Evolutionary conservation across 2,329 filamentous ascomycete species (phyloP), one percentile per base, ranked within the genome.

Genomic region (Leptographium procerum): DNA sequence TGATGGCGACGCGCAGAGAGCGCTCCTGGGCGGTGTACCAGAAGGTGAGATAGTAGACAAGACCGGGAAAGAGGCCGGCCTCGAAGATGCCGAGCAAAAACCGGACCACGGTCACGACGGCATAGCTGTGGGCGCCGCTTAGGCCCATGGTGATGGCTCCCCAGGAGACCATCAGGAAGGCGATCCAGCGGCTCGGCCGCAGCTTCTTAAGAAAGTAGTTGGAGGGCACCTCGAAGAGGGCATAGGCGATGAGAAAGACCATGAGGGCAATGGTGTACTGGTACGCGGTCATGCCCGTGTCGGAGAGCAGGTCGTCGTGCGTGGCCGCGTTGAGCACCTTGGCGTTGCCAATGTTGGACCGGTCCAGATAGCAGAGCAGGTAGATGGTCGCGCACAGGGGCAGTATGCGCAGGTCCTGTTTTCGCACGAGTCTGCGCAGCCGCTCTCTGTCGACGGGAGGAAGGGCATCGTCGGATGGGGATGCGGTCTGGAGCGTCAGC

Each of bases 11-110:
- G 5, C 87, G 79, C n/a, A 89, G 71, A 26, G 85, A 86, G 4
- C 88, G 78, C 70, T 91, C 87, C 22, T 82, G 78, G 63, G 83
- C 81, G 51, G 79, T 83, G 69, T 91, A 91, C 78, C 88, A 90
- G 61, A 89, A 82, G 0, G 87, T 89, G 53, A 91, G 73, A 64
- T 88, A 89, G 69, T 83, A 64, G 67, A 66, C 64, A 13, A 63
- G 53, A 11, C 61, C 76, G 43, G 76, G 69, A 65, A 77, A 73
- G 61, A 64, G 55, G 33, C 63, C 43, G 82, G 77, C 66, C 91
- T 59, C 57, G 48, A 86, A 81, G 6, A 81, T 74, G 5, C 87
- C 87, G 0, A 91, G 76, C 10, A 90, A 68, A 29, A 90, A 77
- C 7, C 87, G 81, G 61, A 86, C 83, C 8, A 76, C 85, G 1